Base-by-base conservation (phyloP, 31 red algal species). In the Odonthalia washingtoniensis region DNA sequence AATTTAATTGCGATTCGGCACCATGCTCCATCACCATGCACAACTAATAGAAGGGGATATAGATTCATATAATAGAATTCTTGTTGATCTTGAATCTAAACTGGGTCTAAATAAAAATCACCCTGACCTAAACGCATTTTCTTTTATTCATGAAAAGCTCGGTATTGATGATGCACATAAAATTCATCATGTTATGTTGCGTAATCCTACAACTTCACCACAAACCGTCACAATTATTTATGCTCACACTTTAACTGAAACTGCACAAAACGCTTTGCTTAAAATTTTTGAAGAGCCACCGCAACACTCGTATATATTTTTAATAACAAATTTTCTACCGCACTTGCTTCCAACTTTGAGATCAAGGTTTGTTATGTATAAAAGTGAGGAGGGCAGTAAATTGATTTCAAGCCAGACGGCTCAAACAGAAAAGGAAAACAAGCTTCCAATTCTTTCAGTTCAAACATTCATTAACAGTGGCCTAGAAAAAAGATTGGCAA, bases 71-170 rank as follows among this genome's bases (percentile, higher is more conserved):
- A 67, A 30, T 33, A 67, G 30, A 67, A 35, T 67, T 33, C 64
- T 67, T 67, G 27, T 67, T 67, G 30, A 67, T 30, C 64, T 67
- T 35, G 64, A 67, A 67, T 67, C 27, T 35, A 33, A 67, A 67
- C 64, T 67, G 64, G 33, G 33, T 35, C 27, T 33, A 30, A 67
- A 67, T 67, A 30, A 33, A 67, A 67, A 35, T 33, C 64, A 67
- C 30, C 64, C 64, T 30, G 27, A 67, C 30, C 30, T 67, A 67
- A 67, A 33, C 27, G 64, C 33, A 67, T 44, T 44, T 44, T 44
- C 42, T 44, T 44, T 44, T 44, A 44, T 44, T 44, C 42, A 44
- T 44, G 42, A 44, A 44, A 44, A 44, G 42, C 42, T 44, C 42
- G 42, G 42, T 44, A 44, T 44, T 44, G 42, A 44, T 44, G 42